Evolutionary conservation across 805 yeast species (phyloP).

Genomic region (Pichia sporocuriosa): DNA sequence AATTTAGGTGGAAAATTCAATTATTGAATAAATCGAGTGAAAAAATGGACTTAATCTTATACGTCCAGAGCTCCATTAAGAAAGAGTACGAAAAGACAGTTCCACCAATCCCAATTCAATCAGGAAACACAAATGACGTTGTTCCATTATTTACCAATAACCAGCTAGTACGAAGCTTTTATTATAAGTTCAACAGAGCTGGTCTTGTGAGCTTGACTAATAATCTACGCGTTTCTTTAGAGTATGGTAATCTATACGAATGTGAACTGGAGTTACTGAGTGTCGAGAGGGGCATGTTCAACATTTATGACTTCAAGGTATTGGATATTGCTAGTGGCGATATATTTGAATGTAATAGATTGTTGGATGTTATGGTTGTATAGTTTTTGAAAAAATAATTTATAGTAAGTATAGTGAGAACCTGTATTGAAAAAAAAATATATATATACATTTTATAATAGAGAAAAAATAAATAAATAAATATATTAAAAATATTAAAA

Average conservation of each 20-base stretch:
- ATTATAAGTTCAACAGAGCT: constrained; percentile 35
- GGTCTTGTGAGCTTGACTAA: constrained; percentile 62
- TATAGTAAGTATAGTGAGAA: no score
- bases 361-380: constrained; percentile 61
- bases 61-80: constrained; percentile 32
- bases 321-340: constrained; percentile 62
- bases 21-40: constrained; percentile 53
- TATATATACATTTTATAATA: background rate
- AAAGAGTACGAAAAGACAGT: constrained; percentile 32
- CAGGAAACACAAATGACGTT: constrained; percentile 19
- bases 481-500: background rate
- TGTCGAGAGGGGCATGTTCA: constrained; percentile 55
- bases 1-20: constrained; percentile 57
- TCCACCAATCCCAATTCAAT: constrained; percentile 31
- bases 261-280: constrained; percentile 56
- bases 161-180: constrained; percentile 24
- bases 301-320: constrained; percentile 57
- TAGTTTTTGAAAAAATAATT: constrained; percentile 12
- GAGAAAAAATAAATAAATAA: background rate
- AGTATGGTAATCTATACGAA: constrained; percentile 57
- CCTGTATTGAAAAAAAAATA: no score
- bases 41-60: constrained; percentile 47
- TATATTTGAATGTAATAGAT: constrained; percentile 59
- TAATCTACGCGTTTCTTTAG: constrained; percentile 55
- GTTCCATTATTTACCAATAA: constrained; percentile 26